Base-by-base conservation (phyloP, 1,284 basidiomycete species). In the Takashimella tepidaria region DNA sequence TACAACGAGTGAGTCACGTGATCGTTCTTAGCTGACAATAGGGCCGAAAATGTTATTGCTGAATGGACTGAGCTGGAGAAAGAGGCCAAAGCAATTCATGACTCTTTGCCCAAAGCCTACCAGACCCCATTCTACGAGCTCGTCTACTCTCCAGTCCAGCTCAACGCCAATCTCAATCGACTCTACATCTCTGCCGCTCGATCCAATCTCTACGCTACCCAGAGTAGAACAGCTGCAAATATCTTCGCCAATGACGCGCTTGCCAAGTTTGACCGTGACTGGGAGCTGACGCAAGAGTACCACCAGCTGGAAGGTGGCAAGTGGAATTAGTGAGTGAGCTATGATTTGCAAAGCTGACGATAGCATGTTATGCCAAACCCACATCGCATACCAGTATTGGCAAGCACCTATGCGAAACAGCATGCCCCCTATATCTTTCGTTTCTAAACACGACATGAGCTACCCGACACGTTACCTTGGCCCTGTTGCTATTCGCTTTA, bases 121-220 rank as follows among this genome's bases (percentile, higher is more conserved):
- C 75, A 84, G 61, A 76, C 83, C 0, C 79, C 85, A 0, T 87
- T 83, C 77, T 86, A 83, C 78, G 79, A 87, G 68, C 77, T 84
- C 20, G 79, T 87, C 0, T 82, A 83, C 20, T 83, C 85, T 58
- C 81, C 83, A 1, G 79, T 86, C 8, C 71, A 48, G 31, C 61
- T 66, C 4, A 54, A 63, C 20, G 48, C 60, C 41, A 85, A 82
- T 51, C 67, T 86, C 8, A 79, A 78, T 8, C 78, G 78, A 47
- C 79, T 86, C 76, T 79, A 82, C 65, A 78, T 85, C 44, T 20
- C 41, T 25, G 67, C 58, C n/a, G 65, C 61, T 21, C 72, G 79
- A 58, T 86, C 85, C 66, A 83, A 84, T 60, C 58, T 86, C 41
- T 79, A 80, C 27, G 83, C 83, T 1, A 82, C 80, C 2, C 85